Percentiles rank a stretch among this genome's conserved stretches.
Conservation (phyloP, 306 rosid genomes). For the Aeschynomene evenia region DNA sequence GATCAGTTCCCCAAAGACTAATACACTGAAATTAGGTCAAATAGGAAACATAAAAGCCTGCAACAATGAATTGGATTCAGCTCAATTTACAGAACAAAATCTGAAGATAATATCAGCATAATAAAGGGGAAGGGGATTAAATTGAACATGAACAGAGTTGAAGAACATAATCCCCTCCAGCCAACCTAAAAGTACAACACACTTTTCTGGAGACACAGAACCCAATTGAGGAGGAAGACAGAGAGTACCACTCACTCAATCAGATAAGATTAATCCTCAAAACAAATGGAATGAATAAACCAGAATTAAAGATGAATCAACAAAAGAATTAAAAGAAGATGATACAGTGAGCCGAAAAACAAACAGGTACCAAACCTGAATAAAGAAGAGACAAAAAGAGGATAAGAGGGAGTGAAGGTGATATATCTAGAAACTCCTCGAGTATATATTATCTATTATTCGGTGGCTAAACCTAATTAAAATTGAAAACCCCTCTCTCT, state of each 20-base stretch:
- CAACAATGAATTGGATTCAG: conserved; percentile 32
- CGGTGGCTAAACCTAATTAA: conserved; percentile 33
- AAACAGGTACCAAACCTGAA: conserved; percentile 17
- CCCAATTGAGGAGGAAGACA: conserved; percentile 22
- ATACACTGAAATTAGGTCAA: conserved; percentile 32
- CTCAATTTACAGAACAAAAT: conserved; percentile 19
- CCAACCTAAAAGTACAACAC: conserved; percentile 12
- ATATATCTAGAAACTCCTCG: conserved; percentile 42
- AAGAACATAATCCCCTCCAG: conserved; percentile 1
- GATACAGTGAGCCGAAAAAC: conserved; percentile 13
- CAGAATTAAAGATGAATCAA: conserved; percentile 1
- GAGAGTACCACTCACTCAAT: conserved; percentile 6
- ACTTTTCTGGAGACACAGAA: conserved; percentile 3
- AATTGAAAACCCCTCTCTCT: conserved; percentile 2
- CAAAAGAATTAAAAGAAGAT: background rate
- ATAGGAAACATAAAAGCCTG: conserved; percentile 34
- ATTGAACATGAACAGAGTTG: conserved; percentile 17
- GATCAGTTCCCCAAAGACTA: conserved; percentile 22
- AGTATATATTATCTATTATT: conserved; percentile 1
- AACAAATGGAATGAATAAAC: conserved; percentile 9
- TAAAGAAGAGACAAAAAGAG: conserved; percentile 27
- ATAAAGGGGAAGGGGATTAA: conserved; percentile 5
- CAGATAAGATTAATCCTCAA: conserved; percentile 23
- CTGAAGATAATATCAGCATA: conserved; percentile 17
- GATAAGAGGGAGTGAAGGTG: conserved; percentile 31